Evolutionary conservation across 208 protist genomes (phyloP).

Genomic region (Novymonas esmeraldas): DNA sequence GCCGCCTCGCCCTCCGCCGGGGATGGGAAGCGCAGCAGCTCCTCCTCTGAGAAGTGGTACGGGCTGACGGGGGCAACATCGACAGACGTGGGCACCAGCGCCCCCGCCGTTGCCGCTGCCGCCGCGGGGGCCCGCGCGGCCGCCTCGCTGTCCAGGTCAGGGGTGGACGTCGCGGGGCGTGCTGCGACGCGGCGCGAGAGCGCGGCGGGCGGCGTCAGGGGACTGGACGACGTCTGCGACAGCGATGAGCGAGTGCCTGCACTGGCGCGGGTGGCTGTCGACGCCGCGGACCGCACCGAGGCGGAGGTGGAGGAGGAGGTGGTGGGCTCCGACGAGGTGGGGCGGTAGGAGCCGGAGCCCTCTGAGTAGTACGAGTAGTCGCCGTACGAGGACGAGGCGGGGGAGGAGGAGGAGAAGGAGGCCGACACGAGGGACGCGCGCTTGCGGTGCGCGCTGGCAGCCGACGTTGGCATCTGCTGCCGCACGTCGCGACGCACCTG

Average conservation of each 20-base stretch:
- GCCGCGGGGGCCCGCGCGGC: no score
- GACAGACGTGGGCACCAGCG: background rate
- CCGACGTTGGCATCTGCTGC: no score
- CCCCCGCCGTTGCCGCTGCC: background rate
- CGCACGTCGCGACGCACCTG: background rate
- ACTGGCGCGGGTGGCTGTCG: background rate
- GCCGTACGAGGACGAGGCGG: constrained; percentile 1
- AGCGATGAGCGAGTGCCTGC: background rate
- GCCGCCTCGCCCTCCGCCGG: constrained; percentile 4
- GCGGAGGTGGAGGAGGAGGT: background rate
- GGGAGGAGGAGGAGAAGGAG: constrained; percentile 13
- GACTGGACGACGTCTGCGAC: background rate
- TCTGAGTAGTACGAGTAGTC: constrained; percentile 18
- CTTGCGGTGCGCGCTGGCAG: no score
- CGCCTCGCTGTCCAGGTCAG: no score
- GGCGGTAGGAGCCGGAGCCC: constrained; percentile 6
- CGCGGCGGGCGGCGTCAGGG: background rate
- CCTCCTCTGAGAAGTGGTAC: constrained; percentile 28
- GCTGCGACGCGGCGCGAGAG: no score
- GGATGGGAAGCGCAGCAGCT: constrained; percentile 7
- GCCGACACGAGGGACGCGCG: background rate
- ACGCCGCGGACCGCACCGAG: background rate
- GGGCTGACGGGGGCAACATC: background rate
- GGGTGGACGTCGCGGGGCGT: no score
- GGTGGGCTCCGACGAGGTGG: background rate